These are phyloP conservation scores for Candida gigantensis DNA, from an alignment of 1,139 yeast genomes.

Conservation along the genomic window DNA sequence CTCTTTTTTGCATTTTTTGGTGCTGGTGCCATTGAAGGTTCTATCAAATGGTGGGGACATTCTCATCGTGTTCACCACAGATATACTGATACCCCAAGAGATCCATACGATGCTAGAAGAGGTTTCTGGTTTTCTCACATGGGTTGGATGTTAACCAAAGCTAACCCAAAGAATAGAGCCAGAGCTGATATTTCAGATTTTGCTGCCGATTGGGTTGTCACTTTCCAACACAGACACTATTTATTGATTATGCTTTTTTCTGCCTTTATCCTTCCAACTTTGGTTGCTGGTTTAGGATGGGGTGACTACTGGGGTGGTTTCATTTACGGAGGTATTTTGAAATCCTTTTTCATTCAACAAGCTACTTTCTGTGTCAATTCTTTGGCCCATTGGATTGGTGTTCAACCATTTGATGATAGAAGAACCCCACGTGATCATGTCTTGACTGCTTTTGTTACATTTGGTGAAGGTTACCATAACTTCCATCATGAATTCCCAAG, in stretches of 20 bases:
- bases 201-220: constrained; percentile 85
- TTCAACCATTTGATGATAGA: constrained; percentile 96
- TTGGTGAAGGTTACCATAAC: constrained; percentile 99
- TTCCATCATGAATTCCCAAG: constrained; percentile 99
- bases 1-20: constrained; percentile 81
- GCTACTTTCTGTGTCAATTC: constrained; percentile 99
- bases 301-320: constrained; percentile 93
- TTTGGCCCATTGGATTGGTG: constrained; percentile 97
- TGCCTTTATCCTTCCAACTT: constrained; percentile 73
- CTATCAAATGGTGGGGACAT: constrained; percentile 99
- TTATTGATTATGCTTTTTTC: constrained; percentile 62
- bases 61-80: constrained; percentile 97
- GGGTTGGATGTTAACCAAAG: constrained; percentile 96
- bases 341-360: constrained; percentile 86
- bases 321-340: constrained; percentile 84
- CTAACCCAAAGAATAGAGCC: constrained; percentile 94
- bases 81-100: constrained; percentile 94
- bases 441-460: constrained; percentile 90
- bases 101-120: constrained; percentile 94
- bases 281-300: constrained; percentile 78
- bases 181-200: constrained; percentile 95
- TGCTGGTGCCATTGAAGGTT: constrained; percentile 95
- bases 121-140: constrained; percentile 96
- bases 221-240: constrained; percentile 93
- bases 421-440: constrained; percentile 97